Conservation (phyloP, 2,329 filamentous ascomycete genomes). For the Colletotrichum tofieldiae region DNA sequence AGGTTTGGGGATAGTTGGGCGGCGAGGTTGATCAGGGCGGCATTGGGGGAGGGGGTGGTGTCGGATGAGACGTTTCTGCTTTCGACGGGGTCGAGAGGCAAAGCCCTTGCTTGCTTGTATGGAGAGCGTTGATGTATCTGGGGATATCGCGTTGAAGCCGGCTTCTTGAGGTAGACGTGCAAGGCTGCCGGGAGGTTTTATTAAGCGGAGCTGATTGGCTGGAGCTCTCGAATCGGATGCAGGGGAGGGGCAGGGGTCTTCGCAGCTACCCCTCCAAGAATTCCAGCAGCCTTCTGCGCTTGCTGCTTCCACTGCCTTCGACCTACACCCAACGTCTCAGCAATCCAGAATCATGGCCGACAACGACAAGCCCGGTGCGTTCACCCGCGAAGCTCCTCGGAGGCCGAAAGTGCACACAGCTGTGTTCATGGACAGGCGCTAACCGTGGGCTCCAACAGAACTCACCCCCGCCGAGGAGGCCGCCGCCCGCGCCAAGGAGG, state of each 20-base stretch:
- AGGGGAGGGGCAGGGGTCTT: conserved; percentile 19
- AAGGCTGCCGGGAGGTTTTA: conserved; percentile 33
- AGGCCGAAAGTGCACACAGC: too few relatives aligned
- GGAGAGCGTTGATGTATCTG: neutral
- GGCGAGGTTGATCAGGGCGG: conserved; percentile 3
- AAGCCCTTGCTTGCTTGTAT: neutral
- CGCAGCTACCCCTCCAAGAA: conserved; percentile 46
- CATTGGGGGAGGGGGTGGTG: neutral
- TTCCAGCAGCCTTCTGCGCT: conserved; percentile 32
- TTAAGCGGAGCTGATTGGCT: conserved; percentile 37
- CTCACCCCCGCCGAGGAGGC: conserved; percentile 70
- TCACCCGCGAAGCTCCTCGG: too few relatives aligned
- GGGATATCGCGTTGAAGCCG: neutral
- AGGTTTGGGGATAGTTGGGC: neutral
- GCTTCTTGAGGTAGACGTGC: neutral
- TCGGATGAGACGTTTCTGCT: neutral
- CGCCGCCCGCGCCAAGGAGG: conserved; percentile 78
- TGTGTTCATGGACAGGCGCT: neutral
- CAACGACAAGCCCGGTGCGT: conserved; percentile 55
- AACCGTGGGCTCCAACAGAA: conserved; percentile 63
- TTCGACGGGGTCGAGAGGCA: neutral
- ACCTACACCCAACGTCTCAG: conserved; percentile 29
- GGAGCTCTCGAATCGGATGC: conserved; percentile 13
- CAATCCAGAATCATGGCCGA: conserved; percentile 56
- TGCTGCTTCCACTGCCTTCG: conserved; percentile 46